phyloP scores from a whole-genome alignment of 305 asterid genomes.

The Stenogyne calaminthoides region DNA sequence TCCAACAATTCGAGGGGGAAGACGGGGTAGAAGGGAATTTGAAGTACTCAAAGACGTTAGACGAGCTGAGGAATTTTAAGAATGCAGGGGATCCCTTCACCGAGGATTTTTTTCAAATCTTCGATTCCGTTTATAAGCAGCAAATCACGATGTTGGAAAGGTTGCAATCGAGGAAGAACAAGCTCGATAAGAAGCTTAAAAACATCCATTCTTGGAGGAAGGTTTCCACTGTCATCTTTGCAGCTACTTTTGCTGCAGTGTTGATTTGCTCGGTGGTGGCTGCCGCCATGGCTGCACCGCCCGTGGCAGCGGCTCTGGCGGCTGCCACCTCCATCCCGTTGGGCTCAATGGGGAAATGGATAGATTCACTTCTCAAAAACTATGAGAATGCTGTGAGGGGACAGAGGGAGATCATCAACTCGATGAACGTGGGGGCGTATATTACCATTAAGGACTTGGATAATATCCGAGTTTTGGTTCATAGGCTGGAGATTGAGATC shows the following conservation, averaged over 20 bases:
- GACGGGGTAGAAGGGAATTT: constrained; percentile 43
- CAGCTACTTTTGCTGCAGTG: constrained; percentile 82
- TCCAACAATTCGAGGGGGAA: constrained; percentile 79
- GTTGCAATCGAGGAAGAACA: constrained; percentile 61
- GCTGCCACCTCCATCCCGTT: constrained; percentile 85
- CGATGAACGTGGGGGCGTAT: constrained; percentile 79
- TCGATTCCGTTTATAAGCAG: constrained; percentile 70
- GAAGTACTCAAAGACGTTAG: constrained; percentile 54
- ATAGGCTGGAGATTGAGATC: constrained; percentile 68
- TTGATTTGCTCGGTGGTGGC: constrained; percentile 94
- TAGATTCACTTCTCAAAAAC: constrained; percentile 79
- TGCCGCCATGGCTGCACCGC: constrained; percentile 93
- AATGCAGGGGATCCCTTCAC: constrained; percentile 84
- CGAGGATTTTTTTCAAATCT: constrained; percentile 67
- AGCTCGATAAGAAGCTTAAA: constrained; percentile 77
- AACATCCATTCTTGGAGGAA: constrained; percentile 85
- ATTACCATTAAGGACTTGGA: constrained; percentile 87
- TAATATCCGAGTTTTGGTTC: constrained; percentile 59
- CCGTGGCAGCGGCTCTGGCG: constrained; percentile 86
- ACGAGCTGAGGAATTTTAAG: constrained; percentile 69
- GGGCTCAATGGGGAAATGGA: constrained; percentile 98
- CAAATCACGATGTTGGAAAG: constrained; percentile 82
- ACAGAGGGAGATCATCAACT: constrained; percentile 75
- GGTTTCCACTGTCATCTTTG: constrained; percentile 75
- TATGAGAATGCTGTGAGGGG: constrained; percentile 82